Evolutionary conservation across 805 yeast species (phyloP), one percentile per base, ranked within the genome.

Genomic region (Cyberlindnera petersonii): DNA sequence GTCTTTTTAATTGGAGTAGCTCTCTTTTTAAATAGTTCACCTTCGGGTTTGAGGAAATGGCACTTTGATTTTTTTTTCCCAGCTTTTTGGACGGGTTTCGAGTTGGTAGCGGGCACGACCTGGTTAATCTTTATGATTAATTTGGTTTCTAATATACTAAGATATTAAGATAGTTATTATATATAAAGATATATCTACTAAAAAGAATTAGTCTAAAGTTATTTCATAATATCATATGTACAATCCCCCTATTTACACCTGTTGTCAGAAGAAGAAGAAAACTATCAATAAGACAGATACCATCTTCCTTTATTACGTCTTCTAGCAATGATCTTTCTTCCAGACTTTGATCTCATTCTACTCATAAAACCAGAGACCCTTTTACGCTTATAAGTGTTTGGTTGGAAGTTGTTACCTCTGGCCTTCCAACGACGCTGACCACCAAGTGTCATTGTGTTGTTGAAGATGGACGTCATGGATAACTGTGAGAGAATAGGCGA

Each of bases 351-450:
- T 57, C 80, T 77, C 63, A 83, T 75, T 59, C 97, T 77, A 10
- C 95, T 87, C 59, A 93, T 70, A 54, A 89, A 93, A 0, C 98
- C 98, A 42, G 84, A 72, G 24, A 84, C 79, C 63, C 96, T 81
- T 70, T 93, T 93, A 61, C 98, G 75, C 60, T 85, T 86, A 47
- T 86, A 68, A 5, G 94, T 87, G 45, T 87, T 82, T 37, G 98
- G 98, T 64, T 91, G 97, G 64, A 83, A 91, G 15, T 96, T 86
- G 66, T 86, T 84, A 64, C 98, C 98, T 66, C 96, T 79, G 26
- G 91, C 71, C 59, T 86, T 81, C 83, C 89, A 82, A 71, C 96
- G 69, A 48, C 69, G 65, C 50, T 76, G 82, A 21, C 69, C 60
- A 34, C 68, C 59, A 1, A 71, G 64, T 2, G 45, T 31, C 4